Percentiles rank a stretch among this genome's conserved stretches.
Conservation (phyloP, 1,139 yeast species). For the Chernovozyma sophiae-reginae region DNA sequence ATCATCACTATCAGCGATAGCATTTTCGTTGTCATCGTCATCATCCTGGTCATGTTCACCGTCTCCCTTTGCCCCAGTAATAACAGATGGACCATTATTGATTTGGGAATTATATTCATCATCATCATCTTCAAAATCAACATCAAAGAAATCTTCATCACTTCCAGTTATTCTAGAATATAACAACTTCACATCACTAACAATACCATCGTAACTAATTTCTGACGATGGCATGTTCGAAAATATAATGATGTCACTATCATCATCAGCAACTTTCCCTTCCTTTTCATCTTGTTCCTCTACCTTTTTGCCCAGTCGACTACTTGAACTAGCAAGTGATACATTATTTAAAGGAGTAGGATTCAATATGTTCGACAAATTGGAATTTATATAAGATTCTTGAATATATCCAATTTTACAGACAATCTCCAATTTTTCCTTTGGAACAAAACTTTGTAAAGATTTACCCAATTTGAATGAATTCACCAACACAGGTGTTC, state of each 20-base stretch:
- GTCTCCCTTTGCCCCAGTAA: conserved; percentile 5
- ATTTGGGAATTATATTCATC: conserved; percentile 32
- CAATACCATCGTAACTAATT: conserved; percentile 84
- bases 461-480: conserved; percentile 85
- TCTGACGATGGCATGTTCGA: conserved; percentile 77
- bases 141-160: conserved; percentile 92
- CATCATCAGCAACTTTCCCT: conserved; percentile 23
- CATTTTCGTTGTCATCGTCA: conserved; percentile 26
- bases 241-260: conserved; percentile 46
- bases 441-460: conserved; percentile 78
- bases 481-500: conserved; percentile 62
- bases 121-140: conserved; percentile 93
- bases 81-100: conserved; percentile 8
- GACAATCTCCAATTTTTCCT: conserved; percentile 70
- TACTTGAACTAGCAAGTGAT: conserved; percentile 16
- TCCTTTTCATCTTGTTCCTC: not conserved
- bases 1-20: conserved; percentile 41
- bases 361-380: conserved; percentile 36
- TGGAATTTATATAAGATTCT: conserved; percentile 48
- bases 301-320: not conserved
- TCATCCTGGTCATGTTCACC: conserved; percentile 20
- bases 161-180: conserved; percentile 82
- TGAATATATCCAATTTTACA: conserved; percentile 82
- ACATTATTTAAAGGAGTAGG: conserved; percentile 33
- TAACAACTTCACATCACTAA: conserved; percentile 72